Evolutionary conservation across 345 rosid species (phyloP), one percentile per base, ranked within the genome.

Genomic region (Anacardium occidentale): DNA sequence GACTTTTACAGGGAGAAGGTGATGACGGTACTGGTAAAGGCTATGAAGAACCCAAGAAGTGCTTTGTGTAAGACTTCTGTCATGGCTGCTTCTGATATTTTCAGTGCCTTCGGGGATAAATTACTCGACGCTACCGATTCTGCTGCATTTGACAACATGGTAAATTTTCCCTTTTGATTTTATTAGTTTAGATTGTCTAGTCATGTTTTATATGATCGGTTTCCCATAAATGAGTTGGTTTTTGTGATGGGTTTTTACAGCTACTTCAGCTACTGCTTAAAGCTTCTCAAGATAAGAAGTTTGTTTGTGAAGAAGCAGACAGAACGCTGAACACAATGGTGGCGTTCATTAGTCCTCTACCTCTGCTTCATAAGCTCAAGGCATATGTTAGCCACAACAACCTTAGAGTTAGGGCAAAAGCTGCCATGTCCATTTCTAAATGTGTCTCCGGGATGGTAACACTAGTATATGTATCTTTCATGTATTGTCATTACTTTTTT

Each of bases 21-120:
- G 45, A 67, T 94, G 72, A 37, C 40, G 21, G 97, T 92, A 75
- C 60, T 90, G 75, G 86, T 90, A 20, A 94, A 90, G 79, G 81
- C 93, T 18, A 92, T 89, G 89, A 92, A 90, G 89, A 94, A 90
- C 64, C 98, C 98, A 0, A 88, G 98, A 83, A 94, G 98, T 77
- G 98, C 97, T 44, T 78, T 94, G 75, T 87, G 92, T 79, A 92
- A 94, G 85, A 92, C 98, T 68, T 85, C 98, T 1, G 90, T 94
- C 26, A 90, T 92, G 98, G 89, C 97, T 53, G 83, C 94, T 11
- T 82, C 91, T 26, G 98, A 94, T 80, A 79, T 94, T 48, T 82
- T 89, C 83, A 83, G 62, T 6, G 90, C 90, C 7, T 94, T 66
- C 24, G 94, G 94, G 8, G 92, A 92, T 73, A 78, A 79, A 64